These are phyloP conservation scores for Dactylorhiza incarnata DNA, from an alignment of 106 monocot species.

Conservation along the genomic window DNA sequence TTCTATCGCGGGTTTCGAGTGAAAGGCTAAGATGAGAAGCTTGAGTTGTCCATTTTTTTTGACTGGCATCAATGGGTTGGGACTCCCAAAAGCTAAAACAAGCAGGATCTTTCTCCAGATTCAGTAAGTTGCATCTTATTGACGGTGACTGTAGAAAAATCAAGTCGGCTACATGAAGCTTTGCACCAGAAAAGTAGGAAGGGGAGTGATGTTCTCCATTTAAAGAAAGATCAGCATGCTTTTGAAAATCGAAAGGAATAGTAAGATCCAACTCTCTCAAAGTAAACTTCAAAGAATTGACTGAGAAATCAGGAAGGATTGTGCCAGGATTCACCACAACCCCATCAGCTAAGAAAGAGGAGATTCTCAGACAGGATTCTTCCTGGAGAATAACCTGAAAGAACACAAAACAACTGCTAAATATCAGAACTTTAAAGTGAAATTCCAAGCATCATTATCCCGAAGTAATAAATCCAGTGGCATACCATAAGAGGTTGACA, in stretches of 20 bases:
- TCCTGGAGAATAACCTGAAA: slow-evolving; percentile 91
- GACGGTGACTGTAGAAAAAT: slow-evolving; percentile 67
- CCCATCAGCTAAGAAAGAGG: slow-evolving; percentile 95
- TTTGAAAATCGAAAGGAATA: slow-evolving; percentile 53
- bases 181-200: slow-evolving; percentile 69
- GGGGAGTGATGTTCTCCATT: slow-evolving; percentile 19
- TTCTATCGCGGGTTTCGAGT: slow-evolving; percentile 42
- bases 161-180: slow-evolving; percentile 77
- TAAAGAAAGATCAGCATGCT: slow-evolving; percentile 14
- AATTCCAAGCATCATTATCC: background rate
- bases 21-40: slow-evolving; percentile 74
- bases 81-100: slow-evolving; percentile 85
- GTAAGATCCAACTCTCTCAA: slow-evolving; percentile 84
- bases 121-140: slow-evolving; percentile 69
- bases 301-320: slow-evolving; percentile 74
- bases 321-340: slow-evolving; percentile 62
- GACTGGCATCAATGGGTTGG: slow-evolving; percentile 95
- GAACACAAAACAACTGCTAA: background rate
- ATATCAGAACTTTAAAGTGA: slow-evolving; percentile 1
- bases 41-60: slow-evolving; percentile 65
- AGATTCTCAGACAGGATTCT: slow-evolving; percentile 79
- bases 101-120: slow-evolving; percentile 88
- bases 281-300: slow-evolving; percentile 59
- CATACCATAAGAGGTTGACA: slow-evolving; percentile 85
- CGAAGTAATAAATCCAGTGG: background rate